These are phyloP conservation scores for Podila clonocystis DNA, from an alignment of 192 early-diverging fungal genomes.

Conservation along the genomic window DNA sequence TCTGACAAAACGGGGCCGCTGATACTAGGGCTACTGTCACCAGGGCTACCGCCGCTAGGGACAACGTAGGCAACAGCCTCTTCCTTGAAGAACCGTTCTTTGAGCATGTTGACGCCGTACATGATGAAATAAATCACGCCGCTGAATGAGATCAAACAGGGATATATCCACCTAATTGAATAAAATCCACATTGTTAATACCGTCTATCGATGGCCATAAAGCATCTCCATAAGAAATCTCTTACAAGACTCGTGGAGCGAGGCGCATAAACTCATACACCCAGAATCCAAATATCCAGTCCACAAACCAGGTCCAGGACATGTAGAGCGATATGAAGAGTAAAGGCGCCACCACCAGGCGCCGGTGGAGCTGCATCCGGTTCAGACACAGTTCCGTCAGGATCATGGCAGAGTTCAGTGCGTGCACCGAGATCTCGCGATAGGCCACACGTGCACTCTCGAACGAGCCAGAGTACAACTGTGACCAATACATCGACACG, in stretches of 20 bases:
- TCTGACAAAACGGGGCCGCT: too few species aligned
- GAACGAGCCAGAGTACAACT: background rate
- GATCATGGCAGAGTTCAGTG: background rate
- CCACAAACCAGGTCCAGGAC: background rate
- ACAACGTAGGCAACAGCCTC: background rate
- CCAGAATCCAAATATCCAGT: conserved; percentile 1
- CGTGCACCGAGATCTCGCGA: background rate
- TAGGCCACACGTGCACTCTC: background rate
- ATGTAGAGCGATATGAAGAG: background rate
- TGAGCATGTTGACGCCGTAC: background rate
- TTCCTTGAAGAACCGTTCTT: background rate
- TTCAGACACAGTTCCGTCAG: background rate
- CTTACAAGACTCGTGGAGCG: background rate
- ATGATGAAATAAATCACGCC: background rate
- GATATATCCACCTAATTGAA: background rate
- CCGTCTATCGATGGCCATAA: too few species aligned
- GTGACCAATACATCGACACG: background rate
- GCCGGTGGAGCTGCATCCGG: background rate
- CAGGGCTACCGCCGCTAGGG: too few species aligned
- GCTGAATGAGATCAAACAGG: background rate
- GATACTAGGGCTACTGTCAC: too few species aligned
- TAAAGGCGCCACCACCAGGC: background rate
- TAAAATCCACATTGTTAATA: background rate
- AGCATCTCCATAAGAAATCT: too few species aligned
- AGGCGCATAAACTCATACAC: background rate